Evolutionary conservation across 257 asterid species (phyloP).

Genomic region (Solanum rostratum): DNA sequence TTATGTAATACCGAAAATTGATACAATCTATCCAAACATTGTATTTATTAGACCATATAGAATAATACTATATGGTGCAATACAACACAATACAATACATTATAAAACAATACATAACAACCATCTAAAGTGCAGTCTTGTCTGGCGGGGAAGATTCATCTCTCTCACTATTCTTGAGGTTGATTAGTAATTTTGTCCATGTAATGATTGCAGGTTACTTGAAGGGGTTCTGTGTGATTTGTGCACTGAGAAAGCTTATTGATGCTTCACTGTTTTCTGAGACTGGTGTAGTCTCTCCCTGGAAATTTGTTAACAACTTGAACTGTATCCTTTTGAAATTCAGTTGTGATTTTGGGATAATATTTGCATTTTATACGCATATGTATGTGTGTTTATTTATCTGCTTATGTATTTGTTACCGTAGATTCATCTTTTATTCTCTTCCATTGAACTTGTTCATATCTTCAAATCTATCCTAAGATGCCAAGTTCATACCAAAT

Average conservation of each 20-base stretch:
- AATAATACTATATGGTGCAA: no score
- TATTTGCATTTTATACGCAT: background rate
- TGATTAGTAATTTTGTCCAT: background rate
- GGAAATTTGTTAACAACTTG: slow-evolving; percentile 45
- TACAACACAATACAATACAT: no score
- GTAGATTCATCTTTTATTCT: background rate
- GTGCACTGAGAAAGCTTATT: slow-evolving; percentile 41
- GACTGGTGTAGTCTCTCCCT: slow-evolving; percentile 32
- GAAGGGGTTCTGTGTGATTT: slow-evolving; percentile 37
- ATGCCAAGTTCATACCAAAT: background rate
- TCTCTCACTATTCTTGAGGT: background rate
- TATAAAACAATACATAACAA: no score
- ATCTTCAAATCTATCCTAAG: background rate
- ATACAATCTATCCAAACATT: no score
- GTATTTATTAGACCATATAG: no score
- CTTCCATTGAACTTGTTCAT: background rate
- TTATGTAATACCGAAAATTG: no score
- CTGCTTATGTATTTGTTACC: background rate
- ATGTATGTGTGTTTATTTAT: background rate
- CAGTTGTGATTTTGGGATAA: background rate
- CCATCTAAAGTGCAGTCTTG: background rate
- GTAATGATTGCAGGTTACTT: slow-evolving; percentile 31
- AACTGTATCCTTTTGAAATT: slow-evolving; percentile 56
- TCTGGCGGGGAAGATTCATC: background rate
- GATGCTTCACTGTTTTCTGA: slow-evolving; percentile 23